Evolutionary conservation across 1,139 yeast species (phyloP).

Genomic region (Geotrichum australiense): DNA sequence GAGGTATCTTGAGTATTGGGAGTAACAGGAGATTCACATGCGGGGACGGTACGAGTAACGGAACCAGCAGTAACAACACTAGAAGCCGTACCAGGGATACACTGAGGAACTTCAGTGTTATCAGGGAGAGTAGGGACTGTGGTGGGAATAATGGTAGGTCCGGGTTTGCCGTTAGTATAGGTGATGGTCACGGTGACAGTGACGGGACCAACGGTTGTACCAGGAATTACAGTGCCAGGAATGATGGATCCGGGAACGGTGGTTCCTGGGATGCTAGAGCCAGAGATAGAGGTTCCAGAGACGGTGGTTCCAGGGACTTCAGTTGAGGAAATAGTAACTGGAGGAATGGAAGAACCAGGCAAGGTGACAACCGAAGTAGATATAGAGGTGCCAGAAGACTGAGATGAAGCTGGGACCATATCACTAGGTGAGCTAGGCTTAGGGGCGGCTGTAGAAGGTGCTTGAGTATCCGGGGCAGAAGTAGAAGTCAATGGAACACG

Average conservation of each 20-base stretch:
- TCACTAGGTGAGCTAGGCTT: too few species aligned
- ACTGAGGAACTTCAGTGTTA: slow-evolving; percentile 1
- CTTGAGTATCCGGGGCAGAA: slow-evolving; percentile 2
- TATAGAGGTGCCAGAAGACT: background rate
- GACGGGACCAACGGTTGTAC: slow-evolving; percentile 17
- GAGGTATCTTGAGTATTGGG: slow-evolving; percentile 4
- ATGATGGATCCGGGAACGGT: slow-evolving; percentile 17
- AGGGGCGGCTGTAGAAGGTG: background rate
- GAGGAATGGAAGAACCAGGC: slow-evolving; percentile 18
- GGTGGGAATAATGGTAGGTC: background rate
- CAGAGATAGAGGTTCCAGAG: slow-evolving; percentile 18
- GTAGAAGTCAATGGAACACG: background rate
- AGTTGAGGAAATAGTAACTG: slow-evolving; percentile 16
- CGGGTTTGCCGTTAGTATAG: slow-evolving; percentile 6
- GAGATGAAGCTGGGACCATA: too few species aligned
- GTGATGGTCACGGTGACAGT: slow-evolving; percentile 20
- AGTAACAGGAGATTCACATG: background rate
- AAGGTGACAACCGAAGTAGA: slow-evolving; percentile 1
- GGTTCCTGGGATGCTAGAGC: slow-evolving; percentile 20
- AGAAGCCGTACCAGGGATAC: slow-evolving; percentile 5
- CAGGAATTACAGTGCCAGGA: slow-evolving; percentile 22
- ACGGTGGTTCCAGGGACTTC: slow-evolving; percentile 1
- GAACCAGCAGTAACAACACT: slow-evolving; percentile 1
- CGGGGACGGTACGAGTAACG: slow-evolving; percentile 7
- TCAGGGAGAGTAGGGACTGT: slow-evolving; percentile 5